Conservation (phyloP, 1,284 basidiomycete genomes). For the Austropuccinia psidii region DNA sequence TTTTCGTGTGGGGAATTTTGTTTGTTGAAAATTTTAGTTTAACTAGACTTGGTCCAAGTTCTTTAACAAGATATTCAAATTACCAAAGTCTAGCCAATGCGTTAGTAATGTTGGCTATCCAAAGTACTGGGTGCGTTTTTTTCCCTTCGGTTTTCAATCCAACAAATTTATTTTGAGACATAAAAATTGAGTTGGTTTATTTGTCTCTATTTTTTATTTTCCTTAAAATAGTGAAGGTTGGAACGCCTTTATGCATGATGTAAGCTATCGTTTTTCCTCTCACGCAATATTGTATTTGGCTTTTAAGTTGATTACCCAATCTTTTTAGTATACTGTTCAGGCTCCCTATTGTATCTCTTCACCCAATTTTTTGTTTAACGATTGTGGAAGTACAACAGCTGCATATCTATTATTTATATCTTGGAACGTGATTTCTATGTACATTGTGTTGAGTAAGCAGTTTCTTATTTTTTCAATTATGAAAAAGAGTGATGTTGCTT, state of each 20-base stretch:
- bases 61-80: slow-evolving; percentile 65
- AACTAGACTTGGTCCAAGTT: slow-evolving; percentile 68
- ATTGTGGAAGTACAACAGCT: slow-evolving; percentile 82
- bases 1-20: slow-evolving; percentile 85
- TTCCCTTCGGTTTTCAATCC: neutral
- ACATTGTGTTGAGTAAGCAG: slow-evolving; percentile 35
- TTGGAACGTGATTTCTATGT: slow-evolving; percentile 94
- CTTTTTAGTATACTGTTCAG: slow-evolving; percentile 50
- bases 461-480: neutral
- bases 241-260: slow-evolving; percentile 93
- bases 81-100: slow-evolving; percentile 72
- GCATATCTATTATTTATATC: slow-evolving; percentile 82
- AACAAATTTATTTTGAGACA: neutral
- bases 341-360: slow-evolving; percentile 71
- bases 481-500: neutral
- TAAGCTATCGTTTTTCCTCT: slow-evolving; percentile 41
- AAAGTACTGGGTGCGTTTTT: slow-evolving; percentile 51
- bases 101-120: slow-evolving; percentile 68
- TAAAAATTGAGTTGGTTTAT: neutral
- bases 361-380: slow-evolving; percentile 61
- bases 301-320: neutral
- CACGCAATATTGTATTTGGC: neutral
- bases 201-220: neutral
- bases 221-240: slow-evolving; percentile 65
- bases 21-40: slow-evolving; percentile 86